Evolutionary conservation across 1,139 yeast species (phyloP).

Genomic region (Blastobotrys niveus): DNA sequence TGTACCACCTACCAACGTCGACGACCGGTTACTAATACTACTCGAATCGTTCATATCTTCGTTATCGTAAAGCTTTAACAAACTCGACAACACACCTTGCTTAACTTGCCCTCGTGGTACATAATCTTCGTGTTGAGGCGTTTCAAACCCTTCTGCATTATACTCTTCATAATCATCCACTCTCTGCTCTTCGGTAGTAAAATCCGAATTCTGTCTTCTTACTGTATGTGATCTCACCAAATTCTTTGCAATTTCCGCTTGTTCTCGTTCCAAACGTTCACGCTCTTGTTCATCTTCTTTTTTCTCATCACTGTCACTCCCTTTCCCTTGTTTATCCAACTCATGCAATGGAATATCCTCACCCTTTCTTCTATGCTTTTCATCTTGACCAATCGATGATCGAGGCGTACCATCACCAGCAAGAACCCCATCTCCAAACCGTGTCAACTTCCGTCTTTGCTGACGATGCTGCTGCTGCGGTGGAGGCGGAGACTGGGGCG

Average conservation of each 20-base stretch:
- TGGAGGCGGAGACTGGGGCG: too few species aligned
- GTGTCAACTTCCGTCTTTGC: background rate
- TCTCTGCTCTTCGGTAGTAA: background rate
- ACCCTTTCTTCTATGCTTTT: background rate
- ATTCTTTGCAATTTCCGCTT: conserved; percentile 22
- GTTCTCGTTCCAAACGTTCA: too few species aligned
- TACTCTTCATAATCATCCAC: background rate
- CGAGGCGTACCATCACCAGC: too few species aligned
- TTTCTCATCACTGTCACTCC: background rate
- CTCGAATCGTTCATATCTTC: conserved; percentile 18
- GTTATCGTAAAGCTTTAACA: conserved; percentile 59
- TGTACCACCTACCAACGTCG: conserved; percentile 2
- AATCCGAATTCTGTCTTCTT: background rate
- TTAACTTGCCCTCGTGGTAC: conserved; percentile 70
- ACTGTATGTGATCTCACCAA: conserved; percentile 26
- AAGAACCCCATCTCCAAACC: too few species aligned
- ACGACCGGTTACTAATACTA: background rate
- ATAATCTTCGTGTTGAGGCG: conserved; percentile 38
- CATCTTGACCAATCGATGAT: background rate
- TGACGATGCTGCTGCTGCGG: background rate
- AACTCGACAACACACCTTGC: conserved; percentile 77
- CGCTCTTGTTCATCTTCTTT: conserved; percentile 7
- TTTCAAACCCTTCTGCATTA: background rate
- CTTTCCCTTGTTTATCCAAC: background rate
- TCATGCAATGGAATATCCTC: background rate